A percentile compares a stretch with the other conserved stretches of the same genome.
Evolutionary conservation across 148 eudicot genomes (phyloP).

Genomic region (Persicaria tinctoria): DNA sequence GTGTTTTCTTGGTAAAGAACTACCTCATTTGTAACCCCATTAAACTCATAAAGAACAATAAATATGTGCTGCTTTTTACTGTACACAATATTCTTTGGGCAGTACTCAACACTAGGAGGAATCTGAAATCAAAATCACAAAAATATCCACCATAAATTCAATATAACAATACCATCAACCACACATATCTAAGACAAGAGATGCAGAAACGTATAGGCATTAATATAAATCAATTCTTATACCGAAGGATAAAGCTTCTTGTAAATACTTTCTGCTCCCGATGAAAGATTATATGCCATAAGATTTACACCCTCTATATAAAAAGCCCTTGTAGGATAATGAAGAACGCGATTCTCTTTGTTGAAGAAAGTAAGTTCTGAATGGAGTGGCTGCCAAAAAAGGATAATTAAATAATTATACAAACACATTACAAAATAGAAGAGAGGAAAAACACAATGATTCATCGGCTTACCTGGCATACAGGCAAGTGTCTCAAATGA

Average conservation of each 20-base stretch:
- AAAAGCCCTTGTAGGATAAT: slow-evolving; percentile 91
- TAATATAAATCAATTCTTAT: slow-evolving; percentile 11
- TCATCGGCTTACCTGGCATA: slow-evolving; percentile 74
- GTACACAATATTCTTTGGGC: slow-evolving; percentile 56
- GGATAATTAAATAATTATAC: slow-evolving; percentile 11
- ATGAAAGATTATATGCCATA: slow-evolving; percentile 71
- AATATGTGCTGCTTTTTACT: slow-evolving; percentile 87
- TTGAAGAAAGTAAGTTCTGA: slow-evolving; percentile 91
- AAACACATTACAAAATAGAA: slow-evolving; percentile 8
- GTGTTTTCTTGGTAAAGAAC: slow-evolving; percentile 89
- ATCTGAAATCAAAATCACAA: slow-evolving; percentile 44
- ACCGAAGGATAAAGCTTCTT: slow-evolving; percentile 85
- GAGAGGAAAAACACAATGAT: neutral
- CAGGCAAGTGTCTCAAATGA: slow-evolving; percentile 67
- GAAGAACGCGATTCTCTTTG: slow-evolving; percentile 79
- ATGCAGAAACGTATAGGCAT: neutral
- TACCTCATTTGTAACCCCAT: slow-evolving; percentile 64
- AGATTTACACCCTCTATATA: slow-evolving; percentile 80
- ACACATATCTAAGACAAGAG: neutral
- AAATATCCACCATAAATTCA: slow-evolving; percentile 7
- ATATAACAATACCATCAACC: slow-evolving; percentile 13
- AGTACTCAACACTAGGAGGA: slow-evolving; percentile 67
- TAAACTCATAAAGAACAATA: slow-evolving; percentile 76
- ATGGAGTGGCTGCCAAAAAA: slow-evolving; percentile 67
- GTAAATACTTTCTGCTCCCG: slow-evolving; percentile 82